These are phyloP conservation scores for Lolium perenne DNA, from an alignment of 176 grass and related monocot species.

Conservation along the genomic window DNA sequence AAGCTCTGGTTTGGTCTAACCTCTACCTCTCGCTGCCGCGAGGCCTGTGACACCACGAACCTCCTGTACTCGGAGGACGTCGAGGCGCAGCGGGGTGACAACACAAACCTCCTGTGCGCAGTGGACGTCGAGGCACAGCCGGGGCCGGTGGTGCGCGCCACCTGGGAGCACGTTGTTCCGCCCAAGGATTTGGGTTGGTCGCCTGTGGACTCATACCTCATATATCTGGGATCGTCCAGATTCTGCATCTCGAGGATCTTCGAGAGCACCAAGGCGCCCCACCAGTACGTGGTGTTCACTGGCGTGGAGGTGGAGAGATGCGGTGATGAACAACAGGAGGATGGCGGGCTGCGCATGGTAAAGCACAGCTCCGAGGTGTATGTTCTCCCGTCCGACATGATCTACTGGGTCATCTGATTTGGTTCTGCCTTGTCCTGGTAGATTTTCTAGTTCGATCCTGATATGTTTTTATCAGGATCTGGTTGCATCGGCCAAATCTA, in stretches of 20 bases:
- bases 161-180: not conserved
- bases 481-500: too few relatives aligned
- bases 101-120: not conserved
- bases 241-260: not conserved
- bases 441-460: not conserved
- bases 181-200: not conserved
- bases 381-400: not conserved
- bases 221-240: not conserved
- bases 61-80: too few relatives aligned
- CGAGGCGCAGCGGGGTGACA: too few relatives aligned
- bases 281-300: not conserved
- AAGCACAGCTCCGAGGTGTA: not conserved
- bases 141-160: not conserved
- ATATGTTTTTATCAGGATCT: too few relatives aligned
- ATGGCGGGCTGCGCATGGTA: not conserved
- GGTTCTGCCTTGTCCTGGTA: not conserved
- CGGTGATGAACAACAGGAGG: not conserved
- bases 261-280: not conserved
- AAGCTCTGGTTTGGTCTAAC: not conserved
- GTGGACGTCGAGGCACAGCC: not conserved
- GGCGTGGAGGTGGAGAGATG: constrained; percentile 2
- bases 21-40: not conserved
- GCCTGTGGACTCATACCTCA: not conserved
- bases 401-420: not conserved
- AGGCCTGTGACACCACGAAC: too few relatives aligned